Evolutionary conservation across 495 filamentous ascomycete genomes (phyloP), one percentile per base, ranked within the genome.

Genomic region (Bombardia bombarda): DNA sequence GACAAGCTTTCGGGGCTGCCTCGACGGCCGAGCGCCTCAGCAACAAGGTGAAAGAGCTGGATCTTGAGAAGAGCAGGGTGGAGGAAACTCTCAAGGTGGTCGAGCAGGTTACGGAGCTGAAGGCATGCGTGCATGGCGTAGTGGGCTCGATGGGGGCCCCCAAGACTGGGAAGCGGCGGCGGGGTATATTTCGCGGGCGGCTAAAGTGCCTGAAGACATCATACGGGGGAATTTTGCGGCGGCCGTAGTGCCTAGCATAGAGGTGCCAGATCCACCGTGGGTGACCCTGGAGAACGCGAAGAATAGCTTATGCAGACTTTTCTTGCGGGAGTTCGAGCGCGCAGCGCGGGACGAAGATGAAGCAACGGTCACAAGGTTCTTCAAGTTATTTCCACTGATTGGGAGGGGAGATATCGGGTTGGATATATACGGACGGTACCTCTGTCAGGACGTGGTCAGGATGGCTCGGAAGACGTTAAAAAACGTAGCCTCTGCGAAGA

Each of bases 81-180:
- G 86, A 88, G 51, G 81, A 85, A 17, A 97, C 93, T 4, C 66
- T 98, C 35, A 79, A 82, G 28, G 89, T 98, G 18, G 92, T 97
- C 4, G 90, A 96, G 55, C 90, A 95, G 60, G 93, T 98, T 4
- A 81, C 87, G 7, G 92, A 98, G 67, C 82, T 98, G 36, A 96
- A 96, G 62, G 80, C 90, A 7, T 98, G 92, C 55, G 86, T 96
- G 32, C 76, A 95, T 17, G 93, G 92, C 13, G 89, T 97, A 18
- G 79, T 86, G 12, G 90, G 87, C n/a, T 89, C 85, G 28, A 97
- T 98, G 92, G 93, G 92, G 9, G 92, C 88, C 2, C 84, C 93
- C 92, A 98, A 62, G 93, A 97, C 64, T 98, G 93, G 93, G 92
- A 98, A 66, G 90, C 83, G 1, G 92, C 92, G 3, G 92, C 92